Base-by-base conservation (phyloP, 208 protist species). In the Crithidia brevicula region DNA sequence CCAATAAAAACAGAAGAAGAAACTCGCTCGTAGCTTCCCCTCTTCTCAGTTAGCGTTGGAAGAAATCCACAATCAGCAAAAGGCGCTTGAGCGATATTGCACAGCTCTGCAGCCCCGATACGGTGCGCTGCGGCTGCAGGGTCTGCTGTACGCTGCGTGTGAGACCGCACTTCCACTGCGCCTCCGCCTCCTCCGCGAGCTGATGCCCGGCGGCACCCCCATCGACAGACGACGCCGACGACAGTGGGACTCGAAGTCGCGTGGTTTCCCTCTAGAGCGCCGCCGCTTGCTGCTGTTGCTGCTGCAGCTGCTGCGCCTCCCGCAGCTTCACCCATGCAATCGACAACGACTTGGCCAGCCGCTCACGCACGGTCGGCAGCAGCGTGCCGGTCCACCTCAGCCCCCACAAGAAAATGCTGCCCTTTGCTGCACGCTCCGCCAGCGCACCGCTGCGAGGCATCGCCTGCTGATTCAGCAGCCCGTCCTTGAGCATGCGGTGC, bases 401-500 rank as follows among this genome's bases (percentile, higher is more conserved):
- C 62, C 71, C 68, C 86, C 90, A 96, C 6, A 96, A 57, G 62
- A 88, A 96, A 30, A 88, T 69, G 51, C 72, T 79, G 6, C 74
- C 68, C 68, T 88, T 89, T 18, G 86, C 77, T 11, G 69, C 51
- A 22, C 90, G 70, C 34, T 96, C 90, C 9, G 60, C 79, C 51
- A 85, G 22, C 0, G 66, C 61, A 3, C 73, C 75, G 22, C 45
- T 79, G 30, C 83, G 77, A 11, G 86, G 84, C 27, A 93, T 74
- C 70, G 93, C 90, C 57, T 91, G 86, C 72, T 89, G 83, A 9
- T 56, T 59, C 3, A 92, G 70, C 46, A 84, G 82, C 33, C 90
- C 90, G 52, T 96, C 90, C 11, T 79, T 67, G 71, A 92, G 74
- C 82, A 96, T 88, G 16, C 75, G 85, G 67, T 90, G 83, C 50